Evolutionary conservation across 148 eudicot species (phyloP).

Genomic region (Chenopodium formosanum): DNA sequence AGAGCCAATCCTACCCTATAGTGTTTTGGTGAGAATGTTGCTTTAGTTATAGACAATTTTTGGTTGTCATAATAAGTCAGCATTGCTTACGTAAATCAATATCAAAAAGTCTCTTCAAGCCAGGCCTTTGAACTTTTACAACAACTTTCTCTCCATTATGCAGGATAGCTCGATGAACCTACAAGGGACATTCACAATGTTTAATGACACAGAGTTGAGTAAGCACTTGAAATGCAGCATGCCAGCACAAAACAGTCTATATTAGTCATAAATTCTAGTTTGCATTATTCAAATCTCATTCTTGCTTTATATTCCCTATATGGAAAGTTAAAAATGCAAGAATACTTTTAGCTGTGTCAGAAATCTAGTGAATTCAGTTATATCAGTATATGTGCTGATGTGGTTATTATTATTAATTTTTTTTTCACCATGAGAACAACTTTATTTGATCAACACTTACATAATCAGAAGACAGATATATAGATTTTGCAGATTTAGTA

Average conservation of each 20-base stretch:
- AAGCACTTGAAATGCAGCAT: constrained; percentile 1
- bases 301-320: not conserved
- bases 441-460: not conserved
- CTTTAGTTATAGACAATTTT: not conserved
- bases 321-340: not conserved
- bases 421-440: not conserved
- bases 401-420: not conserved
- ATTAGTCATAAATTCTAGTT: not conserved
- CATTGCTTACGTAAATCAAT: constrained; percentile 83
- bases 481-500: not conserved
- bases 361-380: not conserved
- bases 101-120: constrained; percentile 89
- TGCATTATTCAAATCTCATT: not conserved
- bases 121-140: constrained; percentile 96
- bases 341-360: not conserved
- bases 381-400: not conserved
- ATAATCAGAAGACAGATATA: not conserved
- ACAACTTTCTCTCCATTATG: constrained; percentile 92
- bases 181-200: constrained; percentile 18
- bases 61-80: not conserved
- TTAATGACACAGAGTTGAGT: constrained; percentile 7
- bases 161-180: constrained; percentile 96
- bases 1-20: not conserved
- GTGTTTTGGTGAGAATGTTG: not conserved
- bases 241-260: constrained; percentile 10